These are phyloP conservation scores for Orbilia brochopaga DNA, from an alignment of 2,329 filamentous ascomycete species.

Conservation along the genomic window DNA sequence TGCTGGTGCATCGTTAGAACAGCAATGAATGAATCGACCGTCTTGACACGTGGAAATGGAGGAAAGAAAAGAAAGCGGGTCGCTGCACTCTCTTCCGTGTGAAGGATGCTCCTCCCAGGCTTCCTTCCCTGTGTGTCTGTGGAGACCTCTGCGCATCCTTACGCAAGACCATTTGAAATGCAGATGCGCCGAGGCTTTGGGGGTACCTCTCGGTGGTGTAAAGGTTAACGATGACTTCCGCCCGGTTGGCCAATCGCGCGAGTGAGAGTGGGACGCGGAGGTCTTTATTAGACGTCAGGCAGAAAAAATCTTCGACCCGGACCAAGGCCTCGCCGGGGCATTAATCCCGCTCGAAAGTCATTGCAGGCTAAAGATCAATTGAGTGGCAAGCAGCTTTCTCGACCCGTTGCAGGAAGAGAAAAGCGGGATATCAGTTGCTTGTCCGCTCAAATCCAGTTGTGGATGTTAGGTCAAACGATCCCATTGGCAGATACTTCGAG, in stretches of 20 bases:
- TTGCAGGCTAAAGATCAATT: not conserved
- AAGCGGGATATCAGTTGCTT: not conserved
- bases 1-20: not conserved
- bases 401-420: not conserved
- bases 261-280: slow-evolving; percentile 5
- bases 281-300: slow-evolving; percentile 12
- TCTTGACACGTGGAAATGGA: not conserved
- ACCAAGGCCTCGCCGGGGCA: not conserved
- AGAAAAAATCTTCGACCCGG: slow-evolving; percentile 13
- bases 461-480: not conserved
- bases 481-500: not conserved
- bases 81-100: not conserved
- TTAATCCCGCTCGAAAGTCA: not conserved
- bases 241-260: not conserved
- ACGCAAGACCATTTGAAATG: not conserved
- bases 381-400: not conserved
- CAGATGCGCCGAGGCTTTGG: slow-evolving; percentile 5
- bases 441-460: not conserved
- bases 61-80: not conserved
- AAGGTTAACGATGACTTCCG: not conserved
- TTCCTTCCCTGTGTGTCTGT: not conserved
- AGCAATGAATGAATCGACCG: not conserved
- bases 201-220: not conserved
- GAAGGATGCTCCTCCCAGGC: not conserved
- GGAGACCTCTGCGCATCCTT: not conserved